Conservation (phyloP, 352 stramenopile species). For the Phytopythium ostracodes region DNA sequence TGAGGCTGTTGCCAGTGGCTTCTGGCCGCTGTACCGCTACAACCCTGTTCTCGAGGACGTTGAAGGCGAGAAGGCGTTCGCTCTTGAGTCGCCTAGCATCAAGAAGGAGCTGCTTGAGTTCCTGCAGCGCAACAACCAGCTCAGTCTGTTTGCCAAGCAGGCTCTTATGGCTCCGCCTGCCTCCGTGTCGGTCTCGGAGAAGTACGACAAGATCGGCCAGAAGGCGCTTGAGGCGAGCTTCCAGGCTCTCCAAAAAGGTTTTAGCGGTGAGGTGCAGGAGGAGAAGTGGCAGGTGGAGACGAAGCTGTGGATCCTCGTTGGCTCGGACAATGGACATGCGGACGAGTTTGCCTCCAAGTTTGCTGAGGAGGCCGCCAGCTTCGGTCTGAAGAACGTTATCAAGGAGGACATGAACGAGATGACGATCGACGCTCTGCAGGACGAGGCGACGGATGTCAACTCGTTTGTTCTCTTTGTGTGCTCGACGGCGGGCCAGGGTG, state of each 20-base stretch:
- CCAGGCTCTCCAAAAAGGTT: constrained; percentile 66
- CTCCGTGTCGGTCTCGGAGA: constrained; percentile 41
- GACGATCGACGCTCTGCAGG: constrained; percentile 56
- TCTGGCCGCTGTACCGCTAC: constrained; percentile 93
- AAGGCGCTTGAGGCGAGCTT: constrained; percentile 83
- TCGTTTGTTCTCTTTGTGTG: constrained; percentile 74
- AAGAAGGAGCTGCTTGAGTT: constrained; percentile 89
- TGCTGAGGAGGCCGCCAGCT: constrained; percentile 58
- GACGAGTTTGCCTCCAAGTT: constrained; percentile 74
- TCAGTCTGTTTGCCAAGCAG: constrained; percentile 88
- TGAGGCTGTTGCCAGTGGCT: constrained; percentile 83
- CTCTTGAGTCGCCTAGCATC: constrained; percentile 89
- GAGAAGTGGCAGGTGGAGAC: constrained; percentile 66
- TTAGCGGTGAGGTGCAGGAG: constrained; percentile 32
- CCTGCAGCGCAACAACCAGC: constrained; percentile 86
- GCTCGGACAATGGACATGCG: constrained; percentile 69
- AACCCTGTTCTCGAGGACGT: constrained; percentile 78
- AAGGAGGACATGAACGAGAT: constrained; percentile 87
- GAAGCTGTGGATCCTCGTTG: constrained; percentile 74
- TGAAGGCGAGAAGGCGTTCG: constrained; percentile 83
- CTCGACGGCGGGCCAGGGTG: constrained; percentile 75
- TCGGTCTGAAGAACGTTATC: constrained; percentile 71
- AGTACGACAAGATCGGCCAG: constrained; percentile 79
- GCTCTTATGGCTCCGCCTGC: constrained; percentile 32
- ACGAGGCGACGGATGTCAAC: constrained; percentile 69